Evolutionary conservation across 352 stramenopile genomes (phyloP).

Genomic region (Pythium aristosporum): DNA sequence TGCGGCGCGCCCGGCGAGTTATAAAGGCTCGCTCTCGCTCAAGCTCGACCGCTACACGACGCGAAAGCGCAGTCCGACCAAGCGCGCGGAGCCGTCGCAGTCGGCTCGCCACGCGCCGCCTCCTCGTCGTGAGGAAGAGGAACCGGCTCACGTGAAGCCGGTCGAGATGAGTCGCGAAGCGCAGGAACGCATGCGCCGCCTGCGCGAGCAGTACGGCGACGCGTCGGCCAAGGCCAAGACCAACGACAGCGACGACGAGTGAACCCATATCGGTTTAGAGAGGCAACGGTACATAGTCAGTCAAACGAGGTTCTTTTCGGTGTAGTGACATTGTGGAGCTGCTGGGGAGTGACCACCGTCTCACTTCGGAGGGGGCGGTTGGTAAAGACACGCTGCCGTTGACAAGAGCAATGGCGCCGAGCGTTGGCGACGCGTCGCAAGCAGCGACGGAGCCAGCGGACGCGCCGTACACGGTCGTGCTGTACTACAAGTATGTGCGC

Average conservation of each 20-base stretch:
- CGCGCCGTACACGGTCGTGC: slow-evolving; percentile 55
- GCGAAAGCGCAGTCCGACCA: slow-evolving; percentile 62
- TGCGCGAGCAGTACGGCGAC: slow-evolving; percentile 82
- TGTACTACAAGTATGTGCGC: slow-evolving; percentile 85
- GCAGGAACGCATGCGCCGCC: slow-evolving; percentile 63
- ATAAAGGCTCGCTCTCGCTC: slow-evolving; percentile 91
- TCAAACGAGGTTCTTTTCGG: slow-evolving; percentile 1
- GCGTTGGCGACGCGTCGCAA: slow-evolving; percentile 27
- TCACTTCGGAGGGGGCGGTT: neutral
- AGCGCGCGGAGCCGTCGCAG: slow-evolving; percentile 43
- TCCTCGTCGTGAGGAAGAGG: slow-evolving; percentile 2
- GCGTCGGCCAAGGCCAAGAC: slow-evolving; percentile 25
- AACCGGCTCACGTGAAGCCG: slow-evolving; percentile 3
- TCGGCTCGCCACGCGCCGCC: slow-evolving; percentile 1
- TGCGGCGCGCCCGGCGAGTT: slow-evolving; percentile 85
- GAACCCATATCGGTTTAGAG: slow-evolving; percentile 21
- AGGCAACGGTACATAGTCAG: slow-evolving; percentile 3
- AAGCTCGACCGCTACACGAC: slow-evolving; percentile 90
- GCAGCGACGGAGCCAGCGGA: slow-evolving; percentile 15
- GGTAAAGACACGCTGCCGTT: no score
- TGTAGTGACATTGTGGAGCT: slow-evolving; percentile 7
- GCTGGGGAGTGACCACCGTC: neutral
- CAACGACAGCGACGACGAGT: slow-evolving; percentile 14
- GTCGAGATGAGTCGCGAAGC: slow-evolving; percentile 38
- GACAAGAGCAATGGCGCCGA: slow-evolving; percentile 24